phyloP scores from a whole-genome alignment of 2,329 filamentous ascomycete species.

The Talaromyces sp. region DNA sequence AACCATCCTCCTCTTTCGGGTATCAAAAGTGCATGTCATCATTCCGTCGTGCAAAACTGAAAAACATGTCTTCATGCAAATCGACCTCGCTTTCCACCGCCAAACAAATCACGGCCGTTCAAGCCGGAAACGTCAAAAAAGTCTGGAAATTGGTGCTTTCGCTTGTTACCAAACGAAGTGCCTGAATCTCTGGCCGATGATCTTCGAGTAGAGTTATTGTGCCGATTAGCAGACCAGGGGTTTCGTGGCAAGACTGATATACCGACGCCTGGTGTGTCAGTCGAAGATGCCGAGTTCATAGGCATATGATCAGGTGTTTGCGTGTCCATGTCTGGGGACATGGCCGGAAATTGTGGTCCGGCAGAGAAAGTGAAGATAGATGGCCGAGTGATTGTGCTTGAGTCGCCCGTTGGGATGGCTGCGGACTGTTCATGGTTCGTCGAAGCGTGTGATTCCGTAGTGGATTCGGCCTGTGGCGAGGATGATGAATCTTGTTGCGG shows the following conservation, averaged over 20 bases:
- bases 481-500: conserved; percentile 17
- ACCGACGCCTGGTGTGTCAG: conserved; percentile 28
- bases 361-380: conserved; percentile 42
- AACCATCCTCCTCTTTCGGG: conserved; percentile 8
- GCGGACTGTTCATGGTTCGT: conserved; percentile 13
- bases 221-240: conserved; percentile 34
- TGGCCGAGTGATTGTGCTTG: conserved; percentile 21
- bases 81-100: conserved; percentile 44
- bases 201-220: conserved; percentile 34
- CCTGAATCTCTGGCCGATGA: conserved; percentile 34
- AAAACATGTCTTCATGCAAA: conserved; percentile 34
- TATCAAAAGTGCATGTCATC: conserved; percentile 11
- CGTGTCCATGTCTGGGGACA: conserved; percentile 40
- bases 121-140: conserved; percentile 47
- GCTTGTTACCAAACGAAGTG: conserved; percentile 40
- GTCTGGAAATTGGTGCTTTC: conserved; percentile 43
- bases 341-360: conserved; percentile 32
- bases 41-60: conserved; percentile 7
- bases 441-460: conserved; percentile 8
- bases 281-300: conserved; percentile 14
- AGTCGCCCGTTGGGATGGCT: conserved; percentile 18
- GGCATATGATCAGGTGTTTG: conserved; percentile 33
- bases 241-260: conserved; percentile 40
- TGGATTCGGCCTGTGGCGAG: background rate
- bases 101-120: conserved; percentile 37